phyloP scores from a whole-genome alignment of 139 green algal genomes.

The Volvox africanus region DNA sequence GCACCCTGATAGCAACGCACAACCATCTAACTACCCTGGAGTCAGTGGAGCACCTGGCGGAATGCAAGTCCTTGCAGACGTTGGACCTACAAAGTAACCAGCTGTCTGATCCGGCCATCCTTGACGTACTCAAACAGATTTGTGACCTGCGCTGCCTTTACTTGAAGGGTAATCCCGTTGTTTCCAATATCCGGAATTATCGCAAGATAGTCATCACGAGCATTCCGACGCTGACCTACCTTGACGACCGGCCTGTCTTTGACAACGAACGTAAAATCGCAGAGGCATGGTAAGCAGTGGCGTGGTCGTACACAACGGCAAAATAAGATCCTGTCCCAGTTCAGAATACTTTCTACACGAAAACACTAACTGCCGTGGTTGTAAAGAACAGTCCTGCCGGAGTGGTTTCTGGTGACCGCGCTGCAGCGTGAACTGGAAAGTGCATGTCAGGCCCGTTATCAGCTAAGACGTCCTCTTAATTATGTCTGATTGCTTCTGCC shows the following conservation, averaged over 20 bases:
- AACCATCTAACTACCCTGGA: constrained; percentile 74
- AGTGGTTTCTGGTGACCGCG: too few relatives aligned
- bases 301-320: too few relatives aligned
- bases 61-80: constrained; percentile 68
- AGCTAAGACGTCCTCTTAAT: too few relatives aligned
- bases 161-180: constrained; percentile 87
- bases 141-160: constrained; percentile 88
- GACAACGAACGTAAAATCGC: constrained; percentile 78
- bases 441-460: too few relatives aligned
- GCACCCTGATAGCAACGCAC: constrained; percentile 76
- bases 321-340: too few relatives aligned
- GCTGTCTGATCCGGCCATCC: constrained; percentile 67
- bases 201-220: constrained; percentile 76
- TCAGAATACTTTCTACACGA: too few relatives aligned
- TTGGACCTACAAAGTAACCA: constrained; percentile 88
- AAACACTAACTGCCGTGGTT: too few relatives aligned
- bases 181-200: constrained; percentile 83
- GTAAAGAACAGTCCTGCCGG: too few relatives aligned
- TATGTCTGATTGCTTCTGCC: too few relatives aligned
- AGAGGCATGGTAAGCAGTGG: constrained; percentile 79
- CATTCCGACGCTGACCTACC: constrained; percentile 80
- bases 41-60: constrained; percentile 60
- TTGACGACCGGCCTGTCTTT: constrained; percentile 90
- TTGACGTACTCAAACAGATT: constrained; percentile 72
- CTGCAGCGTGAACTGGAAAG: too few relatives aligned